A percentile compares a stretch with the other conserved stretches of the same genome.
These are phyloP conservation scores for Bipolaris cookei DNA, from an alignment of 2,329 filamentous ascomycete species.

Conservation along the genomic window DNA sequence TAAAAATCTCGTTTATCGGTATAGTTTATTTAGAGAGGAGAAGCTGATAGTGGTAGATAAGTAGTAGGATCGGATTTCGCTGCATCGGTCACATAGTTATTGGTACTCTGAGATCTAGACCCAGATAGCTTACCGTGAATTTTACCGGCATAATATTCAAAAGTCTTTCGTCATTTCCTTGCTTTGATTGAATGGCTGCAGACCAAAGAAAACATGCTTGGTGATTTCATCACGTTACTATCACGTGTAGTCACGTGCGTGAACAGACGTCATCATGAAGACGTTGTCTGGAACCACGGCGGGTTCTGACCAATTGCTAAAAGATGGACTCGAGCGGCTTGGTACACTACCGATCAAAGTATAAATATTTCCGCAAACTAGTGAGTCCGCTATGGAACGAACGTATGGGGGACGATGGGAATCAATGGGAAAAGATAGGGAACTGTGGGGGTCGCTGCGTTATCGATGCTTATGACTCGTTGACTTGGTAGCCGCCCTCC, in stretches of 20 bases:
- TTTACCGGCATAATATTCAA: background rate
- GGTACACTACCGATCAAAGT: background rate
- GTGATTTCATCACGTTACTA: background rate
- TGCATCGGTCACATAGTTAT: background rate
- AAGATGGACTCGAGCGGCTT: background rate
- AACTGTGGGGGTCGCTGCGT: slow-evolving; percentile 14
- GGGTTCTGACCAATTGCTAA: background rate
- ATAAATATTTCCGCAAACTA: background rate
- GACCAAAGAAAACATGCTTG: too few species aligned
- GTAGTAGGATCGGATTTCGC: background rate
- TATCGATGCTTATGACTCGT: slow-evolving; percentile 35
- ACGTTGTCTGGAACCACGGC: background rate
- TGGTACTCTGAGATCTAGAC: background rate
- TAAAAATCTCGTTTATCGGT: too few species aligned
- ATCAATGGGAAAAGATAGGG: slow-evolving; percentile 1
- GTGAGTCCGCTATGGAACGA: background rate
- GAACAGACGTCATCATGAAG: slow-evolving; percentile 1
- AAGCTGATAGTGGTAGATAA: too few species aligned
- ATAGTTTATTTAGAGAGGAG: too few species aligned
- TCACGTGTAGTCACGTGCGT: background rate
- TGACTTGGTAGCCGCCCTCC: slow-evolving; percentile 30
- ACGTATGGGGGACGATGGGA: background rate
- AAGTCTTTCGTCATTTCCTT: background rate
- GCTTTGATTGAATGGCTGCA: background rate
- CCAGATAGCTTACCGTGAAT: background rate